A percentile compares a stretch with the other conserved stretches of the same genome.
Evolutionary conservation across 208 protist genomes (phyloP).

Genomic region (Acanthamoeba healyi): DNA sequence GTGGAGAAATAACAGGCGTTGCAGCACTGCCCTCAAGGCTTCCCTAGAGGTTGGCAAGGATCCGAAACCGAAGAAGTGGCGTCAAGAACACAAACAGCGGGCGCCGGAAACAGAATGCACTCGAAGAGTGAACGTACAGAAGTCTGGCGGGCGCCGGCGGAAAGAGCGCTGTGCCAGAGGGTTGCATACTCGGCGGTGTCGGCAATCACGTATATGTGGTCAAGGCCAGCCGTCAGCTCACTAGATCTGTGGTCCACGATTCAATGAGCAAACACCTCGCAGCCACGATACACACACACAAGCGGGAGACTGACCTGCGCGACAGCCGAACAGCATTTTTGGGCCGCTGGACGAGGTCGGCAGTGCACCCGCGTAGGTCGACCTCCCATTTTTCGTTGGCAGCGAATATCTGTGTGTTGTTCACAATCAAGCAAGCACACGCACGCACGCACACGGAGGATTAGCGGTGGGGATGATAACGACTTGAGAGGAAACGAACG

Average conservation of each 20-base stretch:
- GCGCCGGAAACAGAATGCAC: too few relatives aligned
- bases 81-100: too few relatives aligned
- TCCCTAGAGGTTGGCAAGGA: neutral
- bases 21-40: neutral
- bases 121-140: neutral
- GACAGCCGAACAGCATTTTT: constrained; percentile 9
- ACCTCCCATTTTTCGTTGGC: constrained; percentile 56
- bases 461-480: neutral
- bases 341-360: constrained; percentile 14
- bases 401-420: neutral
- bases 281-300: too few relatives aligned
- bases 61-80: too few relatives aligned
- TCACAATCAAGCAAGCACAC: neutral
- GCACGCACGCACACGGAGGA: neutral
- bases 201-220: constrained; percentile 39
- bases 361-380: constrained; percentile 20
- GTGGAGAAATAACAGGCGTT: neutral
- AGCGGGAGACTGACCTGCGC: neutral
- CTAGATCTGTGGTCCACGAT: neutral
- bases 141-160: neutral
- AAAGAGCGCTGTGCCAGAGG: constrained; percentile 5
- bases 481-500: neutral
- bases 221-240: neutral
- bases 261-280: too few relatives aligned
- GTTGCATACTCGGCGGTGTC: neutral